A percentile compares a stretch with the other conserved stretches of the same genome.
Conservation (phyloP, 192 early-diverging fungal species). For the Entomortierella beljakovae region DNA sequence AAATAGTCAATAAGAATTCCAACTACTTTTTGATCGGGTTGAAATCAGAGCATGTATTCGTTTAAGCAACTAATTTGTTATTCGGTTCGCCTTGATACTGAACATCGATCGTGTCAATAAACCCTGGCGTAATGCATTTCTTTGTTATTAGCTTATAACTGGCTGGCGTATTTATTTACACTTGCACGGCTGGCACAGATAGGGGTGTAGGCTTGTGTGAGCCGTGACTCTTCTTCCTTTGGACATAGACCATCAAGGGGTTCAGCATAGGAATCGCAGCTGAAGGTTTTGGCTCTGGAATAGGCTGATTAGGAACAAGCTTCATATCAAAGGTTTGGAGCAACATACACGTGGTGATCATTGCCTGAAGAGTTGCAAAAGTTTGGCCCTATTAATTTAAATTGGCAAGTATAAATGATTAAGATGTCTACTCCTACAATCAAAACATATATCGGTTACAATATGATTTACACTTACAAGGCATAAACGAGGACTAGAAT, state of each 20-base stretch:
- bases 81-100: too few species aligned
- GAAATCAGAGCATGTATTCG: too few species aligned
- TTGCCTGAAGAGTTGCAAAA: slow-evolving; percentile 54
- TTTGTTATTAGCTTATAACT: too few species aligned
- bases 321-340: slow-evolving; percentile 47
- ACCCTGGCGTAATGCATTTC: too few species aligned
- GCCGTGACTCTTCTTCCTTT: not conserved
- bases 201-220: not conserved
- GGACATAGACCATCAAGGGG: slow-evolving; percentile 20
- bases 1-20: too few species aligned
- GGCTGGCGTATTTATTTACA: too few species aligned
- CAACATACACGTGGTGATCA: slow-evolving; percentile 35
- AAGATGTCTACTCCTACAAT: not conserved
- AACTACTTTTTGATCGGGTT: too few species aligned
- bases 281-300: slow-evolving; percentile 11
- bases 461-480: not conserved
- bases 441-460: not conserved
- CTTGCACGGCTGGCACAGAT: too few species aligned
- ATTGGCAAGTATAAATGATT: too few species aligned
- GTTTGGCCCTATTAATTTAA: slow-evolving; percentile 15
- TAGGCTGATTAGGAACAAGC: slow-evolving; percentile 28
- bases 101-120: too few species aligned
- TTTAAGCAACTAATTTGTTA: too few species aligned
- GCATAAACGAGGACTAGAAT: slow-evolving; percentile 65
- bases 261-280: slow-evolving; percentile 45